Base-by-base conservation (phyloP, 2,329 filamentous ascomycete genomes). In the Penicillium oxalicum region DNA sequence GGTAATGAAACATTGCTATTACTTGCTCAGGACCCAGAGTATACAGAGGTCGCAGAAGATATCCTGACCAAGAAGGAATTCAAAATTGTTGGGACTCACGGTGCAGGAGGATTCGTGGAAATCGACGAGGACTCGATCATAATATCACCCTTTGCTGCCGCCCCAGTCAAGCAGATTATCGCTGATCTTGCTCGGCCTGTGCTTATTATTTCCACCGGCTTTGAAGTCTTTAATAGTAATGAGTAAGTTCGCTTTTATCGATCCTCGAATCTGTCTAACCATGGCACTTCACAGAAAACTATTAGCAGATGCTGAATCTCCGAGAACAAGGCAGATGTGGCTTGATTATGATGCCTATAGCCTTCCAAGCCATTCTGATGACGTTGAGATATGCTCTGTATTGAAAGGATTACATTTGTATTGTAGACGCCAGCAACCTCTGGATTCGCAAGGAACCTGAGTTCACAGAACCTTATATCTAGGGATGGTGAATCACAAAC, bases 121-220 rank as follows among this genome's bases (percentile, higher is more conserved):
- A 55, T 57, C 18, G 54, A 58, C 47, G 50, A 58, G 2, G 44
- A 53, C 13, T 56, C 53, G 25, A 58, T 58, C 40, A 18, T 56
- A 12, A 58, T 58, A 54, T 54, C 55, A 37, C 18, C 51, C 12
- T 52, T 51, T 54, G 27, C 49, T 53, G 48, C 53, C 46, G 53
- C 51, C 11, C 55, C 47, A 48, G 49, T 57, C 25, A 57, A 56
- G 53, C 53, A 57, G 51, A 57, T 57, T 29, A 54, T 57, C 47
- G 55, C 55, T 32, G 55, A 57, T 51, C 40, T 57, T 44, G 49
- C 47, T 51, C 53, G 55, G 36, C 53, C 53, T 47, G 7, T 45
- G n/a, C 51, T 57, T 3, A 57, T 57, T 40, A 56, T 57, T 51
- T 56, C 53, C 33, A 53, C 51, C 25, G 45, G 53, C 45, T 51